Percentiles rank a stretch among this genome's conserved stretches.
phyloP scores from a whole-genome alignment of 2,329 filamentous ascomycete genomes.

The Aureobasidium namibiae region DNA sequence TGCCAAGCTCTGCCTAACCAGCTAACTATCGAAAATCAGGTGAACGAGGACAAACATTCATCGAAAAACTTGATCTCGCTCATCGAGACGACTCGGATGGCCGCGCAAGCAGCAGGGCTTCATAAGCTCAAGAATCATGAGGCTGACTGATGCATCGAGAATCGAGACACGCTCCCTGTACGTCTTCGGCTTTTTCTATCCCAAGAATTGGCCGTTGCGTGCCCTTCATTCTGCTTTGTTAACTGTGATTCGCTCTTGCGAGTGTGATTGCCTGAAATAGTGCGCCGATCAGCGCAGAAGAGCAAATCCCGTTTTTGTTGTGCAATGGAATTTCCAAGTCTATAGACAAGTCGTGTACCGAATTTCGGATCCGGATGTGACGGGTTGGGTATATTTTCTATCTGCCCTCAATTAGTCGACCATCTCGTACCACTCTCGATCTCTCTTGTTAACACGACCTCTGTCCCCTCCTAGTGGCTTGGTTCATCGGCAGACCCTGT shows the following conservation, averaged over 20 bases:
- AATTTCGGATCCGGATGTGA: not conserved
- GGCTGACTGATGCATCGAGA: not conserved
- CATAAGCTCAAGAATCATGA: not conserved
- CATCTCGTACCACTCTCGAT: not conserved
- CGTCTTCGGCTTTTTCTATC: not conserved
- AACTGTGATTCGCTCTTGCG: not conserved
- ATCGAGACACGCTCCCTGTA: not conserved
- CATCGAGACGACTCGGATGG: not conserved
- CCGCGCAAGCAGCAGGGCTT: not conserved
- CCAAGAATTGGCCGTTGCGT: not conserved
- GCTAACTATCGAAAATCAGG: conserved; percentile 4
- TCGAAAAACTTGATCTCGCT: not conserved
- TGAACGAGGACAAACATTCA: not conserved
- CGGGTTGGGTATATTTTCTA: not conserved
- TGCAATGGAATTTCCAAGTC: not conserved
- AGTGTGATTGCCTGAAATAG: not conserved
- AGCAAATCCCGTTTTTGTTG: not conserved
- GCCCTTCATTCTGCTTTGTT: not conserved
- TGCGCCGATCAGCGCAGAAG: not conserved
- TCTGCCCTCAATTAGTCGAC: not conserved
- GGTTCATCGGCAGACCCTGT: not conserved
- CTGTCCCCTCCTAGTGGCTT: not conserved
- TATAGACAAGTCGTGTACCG: not conserved
- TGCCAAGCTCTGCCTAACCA: not conserved
- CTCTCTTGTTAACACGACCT: not conserved